phyloP scores from a whole-genome alignment of 441 rosid genomes.

The Erodium texanum region DNA sequence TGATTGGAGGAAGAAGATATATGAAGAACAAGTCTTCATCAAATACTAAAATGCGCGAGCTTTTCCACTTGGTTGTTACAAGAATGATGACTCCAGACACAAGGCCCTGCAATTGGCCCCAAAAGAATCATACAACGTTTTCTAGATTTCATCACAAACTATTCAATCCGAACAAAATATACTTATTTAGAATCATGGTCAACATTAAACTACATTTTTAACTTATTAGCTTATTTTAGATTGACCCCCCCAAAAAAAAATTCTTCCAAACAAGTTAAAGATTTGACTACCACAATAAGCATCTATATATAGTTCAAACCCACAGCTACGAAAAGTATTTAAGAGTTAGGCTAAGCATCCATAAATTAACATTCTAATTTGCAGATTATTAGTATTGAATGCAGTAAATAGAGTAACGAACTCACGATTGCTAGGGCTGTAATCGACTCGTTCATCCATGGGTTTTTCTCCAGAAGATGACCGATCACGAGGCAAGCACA shows the following conservation, averaged over 20 bases:
- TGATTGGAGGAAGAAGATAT: slow-evolving; percentile 32
- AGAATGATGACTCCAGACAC: slow-evolving; percentile 21
- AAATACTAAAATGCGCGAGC: slow-evolving; percentile 22
- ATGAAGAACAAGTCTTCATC: slow-evolving; percentile 26
- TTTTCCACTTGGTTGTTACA: slow-evolving; percentile 20
- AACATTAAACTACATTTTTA: background rate
- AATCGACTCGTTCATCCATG: slow-evolving; percentile 91
- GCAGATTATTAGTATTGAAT: background rate
- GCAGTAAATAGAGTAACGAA: background rate
- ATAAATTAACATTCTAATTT: background rate
- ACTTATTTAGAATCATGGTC: too few species aligned
- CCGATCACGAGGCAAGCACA: slow-evolving; percentile 82
- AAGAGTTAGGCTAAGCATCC: background rate
- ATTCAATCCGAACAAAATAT: background rate
- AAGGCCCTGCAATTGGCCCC: slow-evolving; percentile 30
- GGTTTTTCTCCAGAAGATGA: slow-evolving; percentile 63
- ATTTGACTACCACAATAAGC: background rate
- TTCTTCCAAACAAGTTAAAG: background rate
- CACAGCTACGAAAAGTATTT: background rate
- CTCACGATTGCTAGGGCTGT: slow-evolving; percentile 77
- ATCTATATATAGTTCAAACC: background rate
- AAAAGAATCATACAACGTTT: background rate
- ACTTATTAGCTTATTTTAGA: background rate
- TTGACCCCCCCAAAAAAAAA: background rate
- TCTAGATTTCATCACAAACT: background rate